Evolutionary conservation across 352 stramenopile species (phyloP).

Genomic region (Saprolegnia parasitica): DNA sequence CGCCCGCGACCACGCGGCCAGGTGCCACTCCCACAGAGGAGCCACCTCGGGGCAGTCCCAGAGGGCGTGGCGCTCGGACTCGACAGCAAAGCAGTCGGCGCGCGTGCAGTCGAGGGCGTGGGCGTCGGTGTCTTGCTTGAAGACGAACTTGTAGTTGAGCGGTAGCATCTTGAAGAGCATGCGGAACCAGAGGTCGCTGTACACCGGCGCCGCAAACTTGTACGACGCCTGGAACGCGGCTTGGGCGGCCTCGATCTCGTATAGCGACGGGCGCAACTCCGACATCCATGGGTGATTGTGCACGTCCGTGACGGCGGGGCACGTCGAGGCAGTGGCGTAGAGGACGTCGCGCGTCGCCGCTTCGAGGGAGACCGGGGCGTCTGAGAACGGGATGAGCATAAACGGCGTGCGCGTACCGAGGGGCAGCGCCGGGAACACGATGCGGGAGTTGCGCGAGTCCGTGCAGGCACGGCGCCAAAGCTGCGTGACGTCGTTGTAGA

Average conservation of each 20-base stretch:
- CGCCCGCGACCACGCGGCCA: no score
- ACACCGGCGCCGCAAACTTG: background rate
- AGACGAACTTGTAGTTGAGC: no score
- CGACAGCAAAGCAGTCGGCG: no score
- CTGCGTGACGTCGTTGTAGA: background rate
- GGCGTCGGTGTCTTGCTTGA: no score
- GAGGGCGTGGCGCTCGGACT: no score
- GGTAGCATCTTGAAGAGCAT: no score
- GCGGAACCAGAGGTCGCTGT: background rate
- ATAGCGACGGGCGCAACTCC: background rate
- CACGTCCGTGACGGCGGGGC: background rate
- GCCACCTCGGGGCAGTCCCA: no score
- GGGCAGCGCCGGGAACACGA: background rate
- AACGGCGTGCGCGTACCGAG: background rate
- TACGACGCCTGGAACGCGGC: background rate
- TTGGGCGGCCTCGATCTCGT: background rate
- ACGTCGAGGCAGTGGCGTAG: background rate
- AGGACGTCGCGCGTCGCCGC: background rate
- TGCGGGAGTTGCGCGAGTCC: background rate
- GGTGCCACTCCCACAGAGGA: no score
- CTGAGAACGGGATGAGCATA: background rate
- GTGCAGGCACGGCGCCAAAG: background rate
- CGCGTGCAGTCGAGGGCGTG: no score
- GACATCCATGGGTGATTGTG: background rate
- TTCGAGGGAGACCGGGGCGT: background rate